Base-by-base conservation (phyloP, 2,329 filamentous ascomycete genomes). In the Phyllosticta citriasiana region DNA sequence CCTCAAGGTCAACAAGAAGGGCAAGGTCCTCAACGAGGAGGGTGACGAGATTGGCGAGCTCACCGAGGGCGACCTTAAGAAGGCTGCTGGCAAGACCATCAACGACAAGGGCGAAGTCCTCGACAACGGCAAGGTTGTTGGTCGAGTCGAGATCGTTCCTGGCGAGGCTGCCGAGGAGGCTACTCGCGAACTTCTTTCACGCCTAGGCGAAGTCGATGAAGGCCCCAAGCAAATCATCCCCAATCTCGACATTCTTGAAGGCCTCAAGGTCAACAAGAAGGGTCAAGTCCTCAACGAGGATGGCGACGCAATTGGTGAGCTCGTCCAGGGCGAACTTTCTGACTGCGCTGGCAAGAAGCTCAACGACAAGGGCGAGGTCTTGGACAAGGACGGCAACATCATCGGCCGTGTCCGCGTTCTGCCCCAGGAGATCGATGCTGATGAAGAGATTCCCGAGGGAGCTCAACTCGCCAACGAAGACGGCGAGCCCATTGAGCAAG, bases 321-420 rank as follows among this genome's bases (percentile, higher is more conserved):
- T 83, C 52, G 69, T 72, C 51, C 79, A 82, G 65, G 85, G 86
- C 52, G 81, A 87, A 58, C 71, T 86, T 12, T 72, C 79, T 14
- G 82, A 86, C 64, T 86, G 84, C 64, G 82, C 85, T 19, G 80
- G 85, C 62, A 86, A 85, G 75, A 87, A 86, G 72, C 76, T 85
- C 66, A 85, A 87, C 65, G 80, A 79, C 63, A 78, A 85, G 71
- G 84, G 84, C 22, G 84, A 87, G 67, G 82, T 87, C 61, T 78
- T 86, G 68, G 84, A 86, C 69, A 83, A 80, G 70, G 80, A 83
- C 54, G 84, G 84, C 53, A 84, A 85, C 53, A 78, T 87, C 64
- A 79, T 87, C 64, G 85, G 84, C 51, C 81, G 81, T 64, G 82
- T 85, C 64, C 77, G 82, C 66, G 76, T 79, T n/a, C 73, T 81